These are phyloP conservation scores for Glebionis coronaria DNA, from an alignment of 129 eudicot species.

Conservation along the genomic window DNA sequence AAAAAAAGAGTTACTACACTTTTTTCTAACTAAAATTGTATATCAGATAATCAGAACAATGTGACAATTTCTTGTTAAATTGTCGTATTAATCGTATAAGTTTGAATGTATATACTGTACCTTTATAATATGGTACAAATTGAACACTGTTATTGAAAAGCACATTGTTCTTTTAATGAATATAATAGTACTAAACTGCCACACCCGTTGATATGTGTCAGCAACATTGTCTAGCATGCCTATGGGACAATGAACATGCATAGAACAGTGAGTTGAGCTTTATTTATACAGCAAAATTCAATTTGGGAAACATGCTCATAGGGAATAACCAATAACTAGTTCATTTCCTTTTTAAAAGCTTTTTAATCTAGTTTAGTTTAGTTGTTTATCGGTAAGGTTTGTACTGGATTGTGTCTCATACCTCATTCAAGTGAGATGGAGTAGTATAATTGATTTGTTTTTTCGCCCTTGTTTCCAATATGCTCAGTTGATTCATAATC, in stretches of 20 bases:
- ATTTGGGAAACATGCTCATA: constrained; percentile 6
- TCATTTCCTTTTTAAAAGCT: neutral
- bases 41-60: too few species aligned
- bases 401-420: too few species aligned
- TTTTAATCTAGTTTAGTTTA: neutral
- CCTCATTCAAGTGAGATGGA: too few species aligned
- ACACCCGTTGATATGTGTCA: constrained; percentile 26
- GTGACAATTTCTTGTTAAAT: too few species aligned
- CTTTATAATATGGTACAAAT: too few species aligned
- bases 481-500: too few species aligned
- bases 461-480: neutral
- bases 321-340: neutral
- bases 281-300: constrained; percentile 1
- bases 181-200: constrained; percentile 28
- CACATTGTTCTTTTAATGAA: constrained; percentile 8
- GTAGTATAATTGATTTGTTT: neutral
- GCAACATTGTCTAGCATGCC: constrained; percentile 19
- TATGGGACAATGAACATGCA: constrained; percentile 24
- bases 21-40: too few species aligned
- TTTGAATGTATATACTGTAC: too few species aligned
- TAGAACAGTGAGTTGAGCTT: constrained; percentile 21
- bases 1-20: too few species aligned
- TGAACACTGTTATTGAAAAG: too few species aligned
- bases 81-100: too few species aligned
- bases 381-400: neutral